Evolutionary conservation across 768 basidiomycete genomes (phyloP), one percentile per base, ranked within the genome.

Genomic region (Cyathus striatus): DNA sequence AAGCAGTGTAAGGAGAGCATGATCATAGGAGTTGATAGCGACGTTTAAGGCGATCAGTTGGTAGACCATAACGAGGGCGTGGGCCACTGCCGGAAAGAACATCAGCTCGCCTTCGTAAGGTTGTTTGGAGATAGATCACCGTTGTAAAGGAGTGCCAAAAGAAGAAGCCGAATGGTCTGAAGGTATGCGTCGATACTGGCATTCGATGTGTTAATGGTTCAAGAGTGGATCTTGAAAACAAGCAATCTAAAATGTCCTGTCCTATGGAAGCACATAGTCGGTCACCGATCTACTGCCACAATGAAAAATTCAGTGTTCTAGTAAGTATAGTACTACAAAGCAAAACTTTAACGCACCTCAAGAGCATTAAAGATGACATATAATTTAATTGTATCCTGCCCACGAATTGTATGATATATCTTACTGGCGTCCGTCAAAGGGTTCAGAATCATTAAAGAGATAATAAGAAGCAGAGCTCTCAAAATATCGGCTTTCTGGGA

Each of bases 301-400:
- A 23, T 16, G n/a, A 12, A 36, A 36, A 36, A 36, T 36, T 36
- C 9, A 10, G 13, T 13, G 17, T 41, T 18, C 17, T n/a, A n/a
- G 13, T 9, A 27, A 13, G 6, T 6, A 21, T 26, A 23, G 12
- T 14, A 21, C 13, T 12, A 17, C 39, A 22, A 7, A 30, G 4
- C 12, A 23, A 34, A 5, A 27, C 17, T 18, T 17, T 21, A 41
- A 59, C 81, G 44, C 62, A 95, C 95, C 77, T 99, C 96, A 5
- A 99, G 74, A 9, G 93, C 94, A 61, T 97, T 98, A 67, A 97
- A 99, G 40, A 99, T 95, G 46, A 99, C 96, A 67, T 98, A 98
- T 38, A 99, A 65, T 67, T 98, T 99, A 68, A 99, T 95, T 2
- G 92, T 96, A 53, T 99, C 96, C 63, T 98, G 96, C 0, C 94